Evolutionary conservation across 192 early-diverging fungal genomes (phyloP), one percentile per base, ranked within the genome.

Genomic region (Umbelopsis sp.): DNA sequence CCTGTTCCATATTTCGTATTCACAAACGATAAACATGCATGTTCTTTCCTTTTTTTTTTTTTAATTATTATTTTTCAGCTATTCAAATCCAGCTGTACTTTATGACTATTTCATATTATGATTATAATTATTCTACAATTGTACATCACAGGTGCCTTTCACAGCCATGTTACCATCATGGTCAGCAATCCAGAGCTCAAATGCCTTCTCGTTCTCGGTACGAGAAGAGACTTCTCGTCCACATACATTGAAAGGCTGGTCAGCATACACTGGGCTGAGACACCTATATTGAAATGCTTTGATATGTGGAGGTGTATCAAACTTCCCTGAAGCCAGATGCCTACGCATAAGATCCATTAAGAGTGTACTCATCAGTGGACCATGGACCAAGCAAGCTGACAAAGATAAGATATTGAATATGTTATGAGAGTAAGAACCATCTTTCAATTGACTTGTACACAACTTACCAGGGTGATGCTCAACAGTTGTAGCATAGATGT

Each of bases 301-400:
- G n/a, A 92, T 84, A 4, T 71, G 54, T 6, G 80, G 75, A 10
- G 10, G 26, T 38, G n/a, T 12, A 49, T 65, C 59, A 6, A 65
- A 21, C 4, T 25, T 43, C 10, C 22, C 26, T 45, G 45, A 9
- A 1, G 65, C 50, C 36, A 88, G 80, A 54, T 86, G 76, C 14
- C 75, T 70, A 20, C 88, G 82, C 12, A 92, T 70, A 34, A 90
- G 77, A 71, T 93, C 86, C 20, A 96, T 78, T 52, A 96, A 83
- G 38, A 91, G 78, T 5, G 93, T 94, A 34, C 87, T 84, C 7
- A 91, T 91, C 47, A 96, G 77, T n/a, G 94, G 94, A 0, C 93
- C 92, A 66, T 94, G 92, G 44, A 93, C 89, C 24, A 95, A 70
- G 59, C 90, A 88, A 3, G 75, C 87, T 87, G 54, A n/a, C 4